A percentile compares a stretch with the other conserved stretches of the same genome.
Evolutionary conservation across 163 green algal genomes (phyloP).

Genomic region (Scenedesmus sp.): DNA sequence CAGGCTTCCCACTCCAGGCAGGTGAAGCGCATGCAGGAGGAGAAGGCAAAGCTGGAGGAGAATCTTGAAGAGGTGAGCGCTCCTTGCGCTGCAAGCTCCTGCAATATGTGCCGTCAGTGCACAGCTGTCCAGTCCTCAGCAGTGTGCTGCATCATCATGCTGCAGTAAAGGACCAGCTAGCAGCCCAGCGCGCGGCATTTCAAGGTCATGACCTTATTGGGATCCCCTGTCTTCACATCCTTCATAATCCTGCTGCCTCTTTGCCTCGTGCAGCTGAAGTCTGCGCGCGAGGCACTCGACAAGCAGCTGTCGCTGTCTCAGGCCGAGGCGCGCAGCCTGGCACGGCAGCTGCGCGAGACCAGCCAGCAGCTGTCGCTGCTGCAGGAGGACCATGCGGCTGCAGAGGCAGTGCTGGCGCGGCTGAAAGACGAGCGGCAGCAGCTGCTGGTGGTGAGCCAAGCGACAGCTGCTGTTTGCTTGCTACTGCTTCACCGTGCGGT

Average conservation of each 20-base stretch:
- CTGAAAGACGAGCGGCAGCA: conserved; percentile 27
- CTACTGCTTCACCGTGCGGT: not conserved
- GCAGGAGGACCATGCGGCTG: conserved; percentile 13
- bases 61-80: conserved; percentile 32
- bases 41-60: conserved; percentile 36
- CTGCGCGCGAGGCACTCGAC: not conserved
- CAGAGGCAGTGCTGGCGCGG: not conserved
- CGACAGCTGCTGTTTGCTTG: not conserved
- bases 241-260: not conserved
- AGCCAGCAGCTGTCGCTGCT: not conserved
- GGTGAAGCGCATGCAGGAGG: conserved; percentile 41
- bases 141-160: no score
- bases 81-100: not conserved
- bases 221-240: no score
- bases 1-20: conserved; percentile 14
- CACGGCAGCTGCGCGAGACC: conserved; percentile 9
- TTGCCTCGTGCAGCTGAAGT: not conserved
- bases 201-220: no score
- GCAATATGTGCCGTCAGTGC: not conserved
- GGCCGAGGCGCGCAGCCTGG: conserved; percentile 21
- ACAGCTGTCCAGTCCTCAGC: no score
- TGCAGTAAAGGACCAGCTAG: no score
- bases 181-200: no score
- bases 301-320: conserved; percentile 10
- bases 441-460: not conserved